These are phyloP conservation scores for Phytopythium boreale DNA, from an alignment of 352 stramenopile genomes.

Conservation along the genomic window DNA sequence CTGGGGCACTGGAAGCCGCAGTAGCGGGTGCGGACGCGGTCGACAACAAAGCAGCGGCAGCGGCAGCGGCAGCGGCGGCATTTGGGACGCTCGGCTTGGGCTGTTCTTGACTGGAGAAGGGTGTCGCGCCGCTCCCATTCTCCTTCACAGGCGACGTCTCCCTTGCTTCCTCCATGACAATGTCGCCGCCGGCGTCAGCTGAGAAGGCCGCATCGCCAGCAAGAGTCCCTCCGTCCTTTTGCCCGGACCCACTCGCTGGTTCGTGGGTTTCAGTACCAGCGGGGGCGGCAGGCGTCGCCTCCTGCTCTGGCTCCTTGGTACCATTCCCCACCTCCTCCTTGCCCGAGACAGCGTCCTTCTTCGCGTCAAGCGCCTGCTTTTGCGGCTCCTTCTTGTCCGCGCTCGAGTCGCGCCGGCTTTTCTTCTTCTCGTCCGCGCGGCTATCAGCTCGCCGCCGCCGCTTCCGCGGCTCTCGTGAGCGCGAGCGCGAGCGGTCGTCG, in stretches of 20 bases:
- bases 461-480: background rate
- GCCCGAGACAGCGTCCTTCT: background rate
- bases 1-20: background rate
- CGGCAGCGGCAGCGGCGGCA: background rate
- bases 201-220: background rate
- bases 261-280: background rate
- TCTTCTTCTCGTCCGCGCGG: background rate
- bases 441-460: background rate
- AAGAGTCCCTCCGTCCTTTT: background rate
- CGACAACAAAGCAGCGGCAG: background rate
- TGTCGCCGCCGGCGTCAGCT: background rate
- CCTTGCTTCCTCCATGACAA: constrained; percentile 2
- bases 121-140: background rate
- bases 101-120: background rate
- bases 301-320: background rate
- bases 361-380: background rate
- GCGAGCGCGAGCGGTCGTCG: constrained; percentile 3
- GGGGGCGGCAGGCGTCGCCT: background rate
- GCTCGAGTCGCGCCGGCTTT: background rate
- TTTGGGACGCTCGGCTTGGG: background rate
- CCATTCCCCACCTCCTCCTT: background rate
- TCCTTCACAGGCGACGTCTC: background rate
- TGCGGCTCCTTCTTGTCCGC: background rate
- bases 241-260: too few species aligned
- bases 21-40: background rate